These are phyloP conservation scores for Oryza rufipogon DNA, from an alignment of 176 grass and related monocot genomes.

Conservation along the genomic window DNA sequence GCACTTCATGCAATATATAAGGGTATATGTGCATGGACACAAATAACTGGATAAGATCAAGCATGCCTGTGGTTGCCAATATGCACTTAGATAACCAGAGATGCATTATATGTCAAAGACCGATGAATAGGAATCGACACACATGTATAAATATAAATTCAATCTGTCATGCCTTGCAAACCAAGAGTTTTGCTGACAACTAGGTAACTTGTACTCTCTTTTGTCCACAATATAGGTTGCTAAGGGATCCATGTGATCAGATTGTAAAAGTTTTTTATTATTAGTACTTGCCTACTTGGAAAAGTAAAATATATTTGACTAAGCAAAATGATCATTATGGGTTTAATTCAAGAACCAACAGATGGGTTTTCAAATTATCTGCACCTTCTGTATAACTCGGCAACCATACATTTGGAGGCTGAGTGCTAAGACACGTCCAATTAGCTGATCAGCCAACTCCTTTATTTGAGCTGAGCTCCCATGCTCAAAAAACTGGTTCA, in stretches of 20 bases:
- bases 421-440: constrained; percentile 74
- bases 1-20: background rate
- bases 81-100: background rate
- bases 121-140: background rate
- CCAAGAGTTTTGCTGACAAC: background rate
- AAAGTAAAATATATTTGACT: background rate
- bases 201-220: background rate
- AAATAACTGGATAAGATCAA: background rate
- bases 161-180: background rate
- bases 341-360: background rate
- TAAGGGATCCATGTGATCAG: background rate
- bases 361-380: background rate
- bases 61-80: constrained; percentile 1
- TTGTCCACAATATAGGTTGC: background rate
- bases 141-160: constrained; percentile 18
- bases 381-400: constrained; percentile 90
- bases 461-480: constrained; percentile 80
- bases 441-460: constrained; percentile 64
- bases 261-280: background rate
- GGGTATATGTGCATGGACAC: background rate
- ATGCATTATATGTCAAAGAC: background rate
- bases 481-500: constrained; percentile 88
- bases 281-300: background rate
- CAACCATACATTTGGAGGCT: constrained; percentile 97
- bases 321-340: background rate